Evolutionary conservation across 176 grass and related monocot genomes (phyloP).

Genomic region (Zoysia pacifica): DNA sequence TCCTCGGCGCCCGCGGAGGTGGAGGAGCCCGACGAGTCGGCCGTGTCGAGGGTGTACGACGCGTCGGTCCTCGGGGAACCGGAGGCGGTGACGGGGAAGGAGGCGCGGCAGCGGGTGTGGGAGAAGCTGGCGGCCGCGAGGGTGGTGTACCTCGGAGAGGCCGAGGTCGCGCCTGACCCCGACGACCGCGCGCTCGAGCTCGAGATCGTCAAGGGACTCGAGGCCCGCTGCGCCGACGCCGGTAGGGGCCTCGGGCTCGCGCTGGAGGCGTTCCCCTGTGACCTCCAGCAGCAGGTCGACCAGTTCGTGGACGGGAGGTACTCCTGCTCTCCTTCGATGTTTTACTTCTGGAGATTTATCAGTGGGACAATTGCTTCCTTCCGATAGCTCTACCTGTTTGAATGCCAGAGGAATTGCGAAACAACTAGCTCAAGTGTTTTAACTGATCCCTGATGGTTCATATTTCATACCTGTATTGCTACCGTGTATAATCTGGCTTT

Average conservation of each 20-base stretch:
- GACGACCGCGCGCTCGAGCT: slow-evolving; percentile 80
- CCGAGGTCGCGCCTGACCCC: slow-evolving; percentile 72
- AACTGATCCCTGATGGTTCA: not conserved
- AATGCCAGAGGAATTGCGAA: not conserved
- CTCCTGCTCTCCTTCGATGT: not conserved
- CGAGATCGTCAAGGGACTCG: slow-evolving; percentile 77
- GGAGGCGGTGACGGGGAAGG: slow-evolving; percentile 78
- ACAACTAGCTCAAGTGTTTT: not conserved
- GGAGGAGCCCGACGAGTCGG: slow-evolving; percentile 40
- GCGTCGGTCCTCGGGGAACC: slow-evolving; percentile 94
- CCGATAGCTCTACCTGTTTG: not conserved
- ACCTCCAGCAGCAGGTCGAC: slow-evolving; percentile 83
- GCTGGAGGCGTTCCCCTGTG: slow-evolving; percentile 80
- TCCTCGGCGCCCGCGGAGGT: slow-evolving; percentile 15
- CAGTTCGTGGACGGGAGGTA: slow-evolving; percentile 89
- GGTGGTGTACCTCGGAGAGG: slow-evolving; percentile 91
- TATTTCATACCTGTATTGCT: not conserved
- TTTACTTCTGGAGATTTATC: not conserved
- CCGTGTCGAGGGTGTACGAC: slow-evolving; percentile 87
- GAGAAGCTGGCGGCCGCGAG: slow-evolving; percentile 82
- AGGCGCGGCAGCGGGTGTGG: slow-evolving; percentile 67
- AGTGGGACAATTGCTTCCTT: not conserved
- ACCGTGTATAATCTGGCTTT: not conserved
- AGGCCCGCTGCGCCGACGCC: slow-evolving; percentile 48
- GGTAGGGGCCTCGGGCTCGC: slow-evolving; percentile 60